Conservation (phyloP, 352 stramenopile species). For the Phytophthora constricta region DNA sequence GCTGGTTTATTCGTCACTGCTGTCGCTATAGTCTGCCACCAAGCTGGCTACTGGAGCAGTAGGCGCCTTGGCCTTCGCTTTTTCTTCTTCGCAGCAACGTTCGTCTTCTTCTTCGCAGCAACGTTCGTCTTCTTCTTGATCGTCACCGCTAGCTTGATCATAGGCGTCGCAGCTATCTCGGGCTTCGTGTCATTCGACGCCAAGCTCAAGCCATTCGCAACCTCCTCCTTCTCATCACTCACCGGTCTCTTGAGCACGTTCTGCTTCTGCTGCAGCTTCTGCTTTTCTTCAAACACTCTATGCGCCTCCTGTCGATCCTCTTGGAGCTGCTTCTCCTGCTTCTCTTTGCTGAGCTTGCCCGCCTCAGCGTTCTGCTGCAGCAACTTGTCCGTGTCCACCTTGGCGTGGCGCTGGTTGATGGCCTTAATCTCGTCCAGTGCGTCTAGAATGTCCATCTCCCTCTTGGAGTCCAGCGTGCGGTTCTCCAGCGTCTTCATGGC, state of each 20-base stretch:
- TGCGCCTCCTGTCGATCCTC: slow-evolving; percentile 58
- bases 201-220: not conserved
- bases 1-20: slow-evolving; percentile 49
- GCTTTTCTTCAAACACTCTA: slow-evolving; percentile 58
- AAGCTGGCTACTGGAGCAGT: slow-evolving; percentile 55
- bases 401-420: slow-evolving; percentile 96
- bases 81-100: slow-evolving; percentile 36
- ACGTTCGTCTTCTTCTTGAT: slow-evolving; percentile 40
- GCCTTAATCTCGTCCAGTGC: slow-evolving; percentile 98
- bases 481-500: slow-evolving; percentile 99
- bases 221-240: slow-evolving; percentile 16
- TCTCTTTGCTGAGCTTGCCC: slow-evolving; percentile 43
- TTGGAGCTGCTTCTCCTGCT: slow-evolving; percentile 55
- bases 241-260: slow-evolving; percentile 35
- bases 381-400: slow-evolving; percentile 87
- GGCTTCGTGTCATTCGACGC: slow-evolving; percentile 8
- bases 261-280: slow-evolving; percentile 40
- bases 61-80: slow-evolving; percentile 40
- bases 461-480: slow-evolving; percentile 97
- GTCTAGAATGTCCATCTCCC: slow-evolving; percentile 99
- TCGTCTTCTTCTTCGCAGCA: slow-evolving; percentile 40
- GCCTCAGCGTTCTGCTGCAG: slow-evolving; percentile 59
- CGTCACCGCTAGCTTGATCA: slow-evolving; percentile 44
- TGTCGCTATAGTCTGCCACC: slow-evolving; percentile 86
- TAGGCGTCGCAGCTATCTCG: slow-evolving; percentile 12